Evolutionary conservation across 2,329 filamentous ascomycete species (phyloP).

Genomic region (Colletotrichum noveboracense): DNA sequence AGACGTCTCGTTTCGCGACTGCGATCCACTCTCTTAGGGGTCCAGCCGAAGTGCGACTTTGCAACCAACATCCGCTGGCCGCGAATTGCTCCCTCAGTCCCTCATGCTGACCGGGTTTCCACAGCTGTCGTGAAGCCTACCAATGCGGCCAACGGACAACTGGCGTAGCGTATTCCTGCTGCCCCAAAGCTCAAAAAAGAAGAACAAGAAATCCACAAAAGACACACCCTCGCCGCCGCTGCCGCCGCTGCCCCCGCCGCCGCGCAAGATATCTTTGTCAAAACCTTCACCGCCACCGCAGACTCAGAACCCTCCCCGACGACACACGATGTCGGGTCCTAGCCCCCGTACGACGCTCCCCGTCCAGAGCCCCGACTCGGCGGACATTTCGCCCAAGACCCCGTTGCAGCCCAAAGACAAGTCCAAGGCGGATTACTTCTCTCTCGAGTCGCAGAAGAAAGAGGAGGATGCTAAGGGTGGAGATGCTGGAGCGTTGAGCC

Average conservation of each 20-base stretch:
- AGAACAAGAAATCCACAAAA: constrained; percentile 9
- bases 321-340: constrained; percentile 15
- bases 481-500: neutral
- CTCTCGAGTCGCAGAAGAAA: constrained; percentile 7
- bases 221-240: neutral
- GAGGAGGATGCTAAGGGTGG: neutral
- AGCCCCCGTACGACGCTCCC: constrained; percentile 27
- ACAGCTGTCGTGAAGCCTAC: neutral
- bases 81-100: neutral
- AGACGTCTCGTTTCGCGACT: neutral
- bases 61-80: neutral
- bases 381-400: constrained; percentile 48
- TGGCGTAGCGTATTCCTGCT: constrained; percentile 19
- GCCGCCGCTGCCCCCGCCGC: neutral
- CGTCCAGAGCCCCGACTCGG: constrained; percentile 40
- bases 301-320: neutral
- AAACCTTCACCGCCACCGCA: neutral
- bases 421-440: constrained; percentile 31
- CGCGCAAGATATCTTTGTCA: neutral
- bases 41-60: neutral
- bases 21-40: neutral
- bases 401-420: constrained; percentile 25
- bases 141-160: constrained; percentile 16
- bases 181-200: constrained; percentile 17
- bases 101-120: constrained; percentile 2